Evolutionary conservation across 2,329 filamentous ascomycete genomes (phyloP).

Genomic region (Aureobasidium sp.): DNA sequence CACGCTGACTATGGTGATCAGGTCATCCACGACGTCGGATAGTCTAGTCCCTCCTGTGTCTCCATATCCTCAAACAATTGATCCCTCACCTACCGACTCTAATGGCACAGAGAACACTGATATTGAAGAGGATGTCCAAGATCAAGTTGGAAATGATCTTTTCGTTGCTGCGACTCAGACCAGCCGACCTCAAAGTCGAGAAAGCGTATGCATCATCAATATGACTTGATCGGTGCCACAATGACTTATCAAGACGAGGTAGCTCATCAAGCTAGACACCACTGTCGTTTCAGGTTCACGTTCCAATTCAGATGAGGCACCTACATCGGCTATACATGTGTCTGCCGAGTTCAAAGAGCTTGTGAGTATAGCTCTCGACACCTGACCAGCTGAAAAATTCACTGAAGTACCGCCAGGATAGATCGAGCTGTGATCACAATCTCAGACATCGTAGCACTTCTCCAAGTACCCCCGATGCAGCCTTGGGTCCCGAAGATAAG

Average conservation of each 20-base stretch:
- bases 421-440: conserved; percentile 20
- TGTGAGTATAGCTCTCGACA: conserved; percentile 45
- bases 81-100: conserved; percentile 78
- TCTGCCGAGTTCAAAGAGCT: conserved; percentile 76
- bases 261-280: conserved; percentile 42
- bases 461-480: conserved; percentile 30
- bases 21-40: conserved; percentile 20
- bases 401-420: neutral
- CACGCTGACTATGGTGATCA: neutral
- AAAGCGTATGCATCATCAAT: conserved; percentile 23
- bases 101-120: conserved; percentile 78
- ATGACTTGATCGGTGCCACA: neutral
- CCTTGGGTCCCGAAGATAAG: conserved; percentile 25
- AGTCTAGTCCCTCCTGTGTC: conserved; percentile 41
- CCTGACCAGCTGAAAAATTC: neutral
- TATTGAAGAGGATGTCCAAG: conserved; percentile 72
- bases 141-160: conserved; percentile 33
- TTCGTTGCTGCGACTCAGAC: conserved; percentile 15
- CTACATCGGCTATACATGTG: conserved; percentile 85
- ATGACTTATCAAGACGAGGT: neutral
- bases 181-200: conserved; percentile 26
- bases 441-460: conserved; percentile 31
- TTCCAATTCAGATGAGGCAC: conserved; percentile 64
- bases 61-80: conserved; percentile 58
- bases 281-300: conserved; percentile 32